Evolutionary conservation across 495 filamentous ascomycete species (phyloP).

Genomic region (Hyaloscypha hepaticicola): DNA sequence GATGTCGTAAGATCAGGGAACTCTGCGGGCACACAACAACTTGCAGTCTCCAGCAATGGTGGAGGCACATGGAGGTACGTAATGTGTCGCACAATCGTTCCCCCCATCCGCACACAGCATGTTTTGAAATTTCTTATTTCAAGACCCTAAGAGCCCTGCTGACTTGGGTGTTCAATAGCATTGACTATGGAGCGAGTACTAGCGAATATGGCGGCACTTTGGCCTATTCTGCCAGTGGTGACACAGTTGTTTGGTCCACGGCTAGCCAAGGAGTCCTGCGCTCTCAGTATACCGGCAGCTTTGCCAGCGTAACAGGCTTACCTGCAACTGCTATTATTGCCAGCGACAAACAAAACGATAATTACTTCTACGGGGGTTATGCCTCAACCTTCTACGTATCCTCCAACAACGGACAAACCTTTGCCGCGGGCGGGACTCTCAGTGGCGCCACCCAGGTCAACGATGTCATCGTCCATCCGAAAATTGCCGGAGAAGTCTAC

Average conservation of each 20-base stretch:
- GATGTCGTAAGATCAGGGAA: constrained; percentile 53
- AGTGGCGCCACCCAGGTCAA: constrained; percentile 46
- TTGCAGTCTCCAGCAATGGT: constrained; percentile 34
- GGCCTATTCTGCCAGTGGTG: constrained; percentile 42
- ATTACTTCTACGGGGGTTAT: constrained; percentile 52
- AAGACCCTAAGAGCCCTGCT: no score
- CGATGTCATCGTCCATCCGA: constrained; percentile 40
- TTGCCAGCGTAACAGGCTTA: constrained; percentile 28
- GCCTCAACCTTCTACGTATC: constrained; percentile 31
- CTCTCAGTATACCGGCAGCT: constrained; percentile 3
- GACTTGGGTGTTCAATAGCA: constrained; percentile 3
- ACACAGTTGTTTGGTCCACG: constrained; percentile 50
- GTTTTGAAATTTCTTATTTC: constrained; percentile 2
- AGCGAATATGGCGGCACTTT: constrained; percentile 52
- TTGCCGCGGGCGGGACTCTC: constrained; percentile 41
- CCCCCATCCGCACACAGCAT: not conserved
- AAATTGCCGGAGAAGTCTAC: constrained; percentile 50
- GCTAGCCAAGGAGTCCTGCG: constrained; percentile 22
- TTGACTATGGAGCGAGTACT: constrained; percentile 28
- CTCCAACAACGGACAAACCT: constrained; percentile 43
- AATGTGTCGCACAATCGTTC: not conserved
- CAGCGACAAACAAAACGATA: constrained; percentile 51
- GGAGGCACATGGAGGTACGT: constrained; percentile 25
- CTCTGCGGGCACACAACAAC: constrained; percentile 35
- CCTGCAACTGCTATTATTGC: constrained; percentile 48